A percentile compares a stretch with the other conserved stretches of the same genome.
phyloP scores from a whole-genome alignment of 108 stramenopile species.

The Nitzschia sp. region DNA sequence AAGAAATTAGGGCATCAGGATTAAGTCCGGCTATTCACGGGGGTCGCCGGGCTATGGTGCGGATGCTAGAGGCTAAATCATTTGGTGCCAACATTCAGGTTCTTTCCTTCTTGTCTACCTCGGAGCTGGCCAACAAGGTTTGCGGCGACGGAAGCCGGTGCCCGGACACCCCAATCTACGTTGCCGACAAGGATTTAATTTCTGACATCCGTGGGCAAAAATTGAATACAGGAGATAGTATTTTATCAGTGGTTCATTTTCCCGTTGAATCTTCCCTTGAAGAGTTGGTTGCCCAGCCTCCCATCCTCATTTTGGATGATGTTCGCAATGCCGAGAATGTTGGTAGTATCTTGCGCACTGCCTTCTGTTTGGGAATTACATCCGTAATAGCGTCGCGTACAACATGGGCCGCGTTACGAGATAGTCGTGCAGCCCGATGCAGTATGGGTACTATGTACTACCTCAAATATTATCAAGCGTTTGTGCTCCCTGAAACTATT shows the following conservation, averaged over 20 bases:
- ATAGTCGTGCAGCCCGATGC: constrained; percentile 33
- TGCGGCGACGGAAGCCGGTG: background rate
- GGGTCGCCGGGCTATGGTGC: constrained; percentile 26
- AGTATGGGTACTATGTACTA: constrained; percentile 37
- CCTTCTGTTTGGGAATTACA: constrained; percentile 31
- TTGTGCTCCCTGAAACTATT: background rate
- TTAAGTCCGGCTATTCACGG: constrained; percentile 21
- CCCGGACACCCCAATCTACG: constrained; percentile 6
- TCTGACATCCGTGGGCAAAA: constrained; percentile 30
- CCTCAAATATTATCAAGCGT: constrained; percentile 13
- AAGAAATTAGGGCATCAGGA: constrained; percentile 3
- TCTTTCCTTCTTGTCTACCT: constrained; percentile 22
- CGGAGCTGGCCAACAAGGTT: constrained; percentile 6
- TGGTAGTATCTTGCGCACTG: constrained; percentile 30
- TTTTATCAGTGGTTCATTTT: constrained; percentile 30
- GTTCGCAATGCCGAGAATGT: constrained; percentile 37
- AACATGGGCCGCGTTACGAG: constrained; percentile 25
- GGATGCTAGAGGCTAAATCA: constrained; percentile 27
- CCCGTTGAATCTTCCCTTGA: constrained; percentile 19
- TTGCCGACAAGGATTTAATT: constrained; percentile 15
- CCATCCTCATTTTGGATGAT: constrained; percentile 21
- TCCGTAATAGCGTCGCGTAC: constrained; percentile 19
- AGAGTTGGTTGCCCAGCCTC: constrained; percentile 14
- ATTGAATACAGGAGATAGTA: constrained; percentile 27
- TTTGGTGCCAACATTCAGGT: constrained; percentile 24